Evolutionary conservation across 805 yeast species (phyloP), one percentile per base, ranked within the genome.

Genomic region (Candida michaelii): DNA sequence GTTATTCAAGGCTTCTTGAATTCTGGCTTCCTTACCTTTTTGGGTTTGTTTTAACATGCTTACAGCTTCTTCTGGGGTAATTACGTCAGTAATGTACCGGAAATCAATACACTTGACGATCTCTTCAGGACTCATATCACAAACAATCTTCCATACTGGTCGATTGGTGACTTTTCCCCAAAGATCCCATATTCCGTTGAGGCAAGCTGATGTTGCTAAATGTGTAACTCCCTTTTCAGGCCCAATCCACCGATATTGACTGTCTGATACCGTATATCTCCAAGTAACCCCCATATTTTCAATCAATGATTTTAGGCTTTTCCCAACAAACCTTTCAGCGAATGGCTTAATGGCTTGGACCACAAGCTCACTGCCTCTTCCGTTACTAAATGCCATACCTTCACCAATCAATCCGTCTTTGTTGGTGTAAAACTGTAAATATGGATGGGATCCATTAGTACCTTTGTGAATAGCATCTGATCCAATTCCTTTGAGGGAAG

Each of bases 191-290:
- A 69, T 36, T 6, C 69, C 74, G 43, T 69, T 69, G 39, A 68
- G 66, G 5, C 63, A 57, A 12, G 73, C 66, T 11, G 69, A 71
- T 21, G 67, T 55, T 11, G 71, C 74, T 38, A 69, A 55, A 45
- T 69, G 74, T 27, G 64, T 64, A 17, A 64, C 65, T 15, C 73
- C 69, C 45, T 69, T 66, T 46, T 69, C 74, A n/a, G 74, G 74
- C 8, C 74, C 74, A 40, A 69, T 55, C 74, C 74, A 69, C 41
- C 74, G 62, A 45, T 65, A 58, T 46, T 67, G 73, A 17, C 66
- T 57, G 45, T 69, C 74, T 10, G 62, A 51, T 12, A 69, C 70
- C 46, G 69, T 55, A 42, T 62, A 56, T 43, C 63, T 56, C 73
- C 73, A 69, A 11, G 72, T 66, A 13, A 54, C 57, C 6, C 73